phyloP scores from a whole-genome alignment of 202 grass and related monocot species.

The Saccharum hybrid region DNA sequence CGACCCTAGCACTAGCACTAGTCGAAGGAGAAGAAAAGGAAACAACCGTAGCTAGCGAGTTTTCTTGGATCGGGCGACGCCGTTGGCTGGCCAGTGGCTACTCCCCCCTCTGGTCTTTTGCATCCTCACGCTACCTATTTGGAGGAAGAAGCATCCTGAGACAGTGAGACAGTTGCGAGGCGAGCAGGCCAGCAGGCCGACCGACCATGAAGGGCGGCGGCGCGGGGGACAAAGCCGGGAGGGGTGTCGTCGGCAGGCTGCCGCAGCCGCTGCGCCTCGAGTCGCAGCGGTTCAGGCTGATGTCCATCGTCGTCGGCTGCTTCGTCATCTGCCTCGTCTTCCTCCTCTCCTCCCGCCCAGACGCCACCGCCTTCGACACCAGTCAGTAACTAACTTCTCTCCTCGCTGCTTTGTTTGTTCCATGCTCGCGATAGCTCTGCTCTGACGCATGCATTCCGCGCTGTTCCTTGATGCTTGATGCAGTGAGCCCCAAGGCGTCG shows the following conservation, averaged over 20 bases:
- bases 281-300: conserved; percentile 67
- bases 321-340: conserved; percentile 78
- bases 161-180: too few relatives aligned
- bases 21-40: too few relatives aligned
- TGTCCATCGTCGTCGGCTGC: conserved; percentile 69
- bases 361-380: conserved; percentile 48
- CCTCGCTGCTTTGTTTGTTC: background rate
- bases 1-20: background rate
- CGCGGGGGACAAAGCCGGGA: too few relatives aligned
- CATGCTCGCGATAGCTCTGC: background rate
- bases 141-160: background rate
- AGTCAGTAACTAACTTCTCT: conserved; percentile 18
- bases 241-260: too few relatives aligned
- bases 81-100: too few relatives aligned
- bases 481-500: conserved; percentile 55
- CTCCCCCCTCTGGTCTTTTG: background rate
- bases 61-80: too few relatives aligned
- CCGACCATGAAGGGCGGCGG: conserved; percentile 63
- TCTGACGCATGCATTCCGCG: background rate
- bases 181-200: background rate
- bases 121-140: background rate
- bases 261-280: conserved; percentile 50
- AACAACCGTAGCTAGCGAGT: too few relatives aligned
- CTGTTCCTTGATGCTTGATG: background rate
- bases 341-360: conserved; percentile 73